Percentiles rank a stretch among this genome's conserved stretches.
Conservation (phyloP, 345 rosid species). For the Eucalyptus curtisii region DNA sequence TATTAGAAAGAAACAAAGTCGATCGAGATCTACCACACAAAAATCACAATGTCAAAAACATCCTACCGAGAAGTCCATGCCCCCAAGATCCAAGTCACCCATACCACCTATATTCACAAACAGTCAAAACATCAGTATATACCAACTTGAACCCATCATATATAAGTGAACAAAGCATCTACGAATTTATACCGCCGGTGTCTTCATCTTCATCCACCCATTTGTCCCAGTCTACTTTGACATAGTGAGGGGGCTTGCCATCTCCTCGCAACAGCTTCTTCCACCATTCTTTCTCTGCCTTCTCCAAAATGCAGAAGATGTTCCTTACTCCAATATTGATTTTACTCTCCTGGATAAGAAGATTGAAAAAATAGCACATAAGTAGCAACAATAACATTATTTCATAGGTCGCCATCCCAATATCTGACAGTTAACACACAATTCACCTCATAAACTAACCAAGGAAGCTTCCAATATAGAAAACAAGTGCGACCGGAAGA, state of each 20-base stretch:
- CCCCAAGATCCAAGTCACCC: conserved; percentile 50
- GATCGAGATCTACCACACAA: neutral
- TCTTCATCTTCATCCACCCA: conserved; percentile 76
- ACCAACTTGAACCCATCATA: neutral
- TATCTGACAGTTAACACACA: neutral
- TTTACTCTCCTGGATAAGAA: conserved; percentile 47
- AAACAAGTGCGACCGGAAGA: neutral
- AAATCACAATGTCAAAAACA: neutral
- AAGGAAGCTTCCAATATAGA: neutral
- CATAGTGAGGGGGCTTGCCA: conserved; percentile 61
- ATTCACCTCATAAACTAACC: neutral
- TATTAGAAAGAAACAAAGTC: neutral
- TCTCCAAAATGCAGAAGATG: conserved; percentile 62
- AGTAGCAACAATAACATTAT: neutral
- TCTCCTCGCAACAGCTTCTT: conserved; percentile 48
- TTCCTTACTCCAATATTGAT: conserved; percentile 59
- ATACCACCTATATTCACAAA: conserved; percentile 12
- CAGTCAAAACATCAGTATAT: neutral
- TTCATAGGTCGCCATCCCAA: neutral
- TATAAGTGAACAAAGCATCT: neutral
- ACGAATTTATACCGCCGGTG: neutral
- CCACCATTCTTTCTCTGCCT: conserved; percentile 79
- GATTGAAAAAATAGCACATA: neutral
- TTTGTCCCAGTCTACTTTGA: conserved; percentile 90
- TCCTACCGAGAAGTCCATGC: conserved; percentile 75